Base-by-base conservation (phyloP, 495 filamentous ascomycete genomes). In the Annulohypoxylon nitens region DNA sequence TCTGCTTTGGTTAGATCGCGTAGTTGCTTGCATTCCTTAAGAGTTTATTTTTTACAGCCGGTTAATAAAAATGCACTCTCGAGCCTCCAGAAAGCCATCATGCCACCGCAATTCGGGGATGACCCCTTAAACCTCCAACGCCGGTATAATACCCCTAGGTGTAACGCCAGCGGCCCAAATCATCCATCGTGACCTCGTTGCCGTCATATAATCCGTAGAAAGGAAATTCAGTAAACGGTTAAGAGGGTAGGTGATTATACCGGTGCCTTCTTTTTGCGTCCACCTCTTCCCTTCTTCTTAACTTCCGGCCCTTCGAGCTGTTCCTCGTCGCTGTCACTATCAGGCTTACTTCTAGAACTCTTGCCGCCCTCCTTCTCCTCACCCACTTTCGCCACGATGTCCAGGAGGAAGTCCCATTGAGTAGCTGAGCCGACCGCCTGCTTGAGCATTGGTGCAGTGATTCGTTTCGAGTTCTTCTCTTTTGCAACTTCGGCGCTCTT, bases 391-490 rank as follows among this genome's bases (percentile, higher is more conserved):
- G 89, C 83, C 50, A 97, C 94, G 71, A 97, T 97, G n/a, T 97
- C 94, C 41, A 86, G 84, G 61, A 99, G 83, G 74, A 98, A 99
- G 81, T 99, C 96, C 79, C 97, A 92, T 73, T 96, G 93, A 63
- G 95, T 92, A 73, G 95, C 93, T 48, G 91, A 90, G 71, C 87
- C 86, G 14, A 99, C 90, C 3, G 94, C 95, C 66, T 93, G 89
- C 82, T 98, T 98, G 48, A 99, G 85, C 84, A 98, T 97, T 34
- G 88, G 88, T 0, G 93, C 92, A 6, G 93, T 95, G 73, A 99
- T 92, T 69, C 94, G 91, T 82, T 97, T 97, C 2, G 92, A 93
- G 75, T 90, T 91, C 73, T 91, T 92, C 62, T 90, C 89, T 51
- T 89, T 90, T 53, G 95, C 95, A 75, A 95, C 91, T 37, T 91